Conservation (phyloP, 768 basidiomycete genomes). For the Macrolepiota fuliginosa region DNA sequence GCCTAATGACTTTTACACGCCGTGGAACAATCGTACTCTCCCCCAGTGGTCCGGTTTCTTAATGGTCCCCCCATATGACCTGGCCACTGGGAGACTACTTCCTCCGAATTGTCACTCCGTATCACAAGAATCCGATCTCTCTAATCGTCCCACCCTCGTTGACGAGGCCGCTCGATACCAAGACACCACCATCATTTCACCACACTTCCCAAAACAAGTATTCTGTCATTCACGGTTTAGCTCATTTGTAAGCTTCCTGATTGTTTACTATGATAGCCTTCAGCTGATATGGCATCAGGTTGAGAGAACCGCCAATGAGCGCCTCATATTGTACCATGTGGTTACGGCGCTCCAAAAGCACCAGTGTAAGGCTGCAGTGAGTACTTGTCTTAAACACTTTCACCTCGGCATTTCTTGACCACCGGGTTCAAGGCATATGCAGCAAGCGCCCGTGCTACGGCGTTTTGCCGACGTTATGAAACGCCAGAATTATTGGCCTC, state of each 20-base stretch:
- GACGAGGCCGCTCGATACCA: background rate
- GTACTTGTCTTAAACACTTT: constrained; percentile 16
- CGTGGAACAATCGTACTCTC: constrained; percentile 34
- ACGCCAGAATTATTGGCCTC: constrained; percentile 23
- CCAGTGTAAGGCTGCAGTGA: constrained; percentile 36
- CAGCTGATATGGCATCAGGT: constrained; percentile 16
- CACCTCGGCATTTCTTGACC: constrained; percentile 13
- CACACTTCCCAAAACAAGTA: constrained; percentile 17
- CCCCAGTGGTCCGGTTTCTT: constrained; percentile 34
- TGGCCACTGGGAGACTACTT: constrained; percentile 15
- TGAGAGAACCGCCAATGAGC: constrained; percentile 21
- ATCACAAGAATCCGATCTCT: background rate
- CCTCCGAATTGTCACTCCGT: background rate
- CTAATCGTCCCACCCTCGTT: background rate
- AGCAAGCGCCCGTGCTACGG: constrained; percentile 34
- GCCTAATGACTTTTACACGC: constrained; percentile 30
- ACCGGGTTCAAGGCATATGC: constrained; percentile 32
- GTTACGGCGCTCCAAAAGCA: constrained; percentile 34
- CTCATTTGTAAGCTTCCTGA: constrained; percentile 22
- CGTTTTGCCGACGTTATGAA: constrained; percentile 40
- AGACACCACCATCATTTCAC: background rate
- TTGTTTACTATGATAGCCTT: background rate
- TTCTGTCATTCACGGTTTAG: constrained; percentile 31
- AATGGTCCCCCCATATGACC: constrained; percentile 28
- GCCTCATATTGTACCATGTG: constrained; percentile 28